phyloP scores from a whole-genome alignment of 768 basidiomycete genomes.

The Porphyrellus cyaneotinctus region DNA sequence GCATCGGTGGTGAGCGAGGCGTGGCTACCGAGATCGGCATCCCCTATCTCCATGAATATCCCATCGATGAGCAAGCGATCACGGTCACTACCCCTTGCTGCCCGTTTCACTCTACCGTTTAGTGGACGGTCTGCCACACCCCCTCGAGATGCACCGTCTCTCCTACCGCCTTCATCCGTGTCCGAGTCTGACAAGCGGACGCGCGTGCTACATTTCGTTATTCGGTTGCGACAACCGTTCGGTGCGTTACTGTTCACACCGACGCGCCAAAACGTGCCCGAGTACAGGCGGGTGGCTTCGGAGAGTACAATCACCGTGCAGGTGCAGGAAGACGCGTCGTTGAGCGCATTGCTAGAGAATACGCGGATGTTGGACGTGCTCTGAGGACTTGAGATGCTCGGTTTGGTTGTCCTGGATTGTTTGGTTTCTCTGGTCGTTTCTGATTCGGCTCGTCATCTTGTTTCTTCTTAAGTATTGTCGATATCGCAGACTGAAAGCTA shows the following conservation, averaged over 20 bases:
- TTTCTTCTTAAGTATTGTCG: too few species aligned
- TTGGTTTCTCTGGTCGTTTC: background rate
- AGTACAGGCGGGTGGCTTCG: slow-evolving; percentile 11
- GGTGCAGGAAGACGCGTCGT: background rate
- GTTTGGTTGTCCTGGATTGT: background rate
- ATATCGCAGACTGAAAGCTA: too few species aligned
- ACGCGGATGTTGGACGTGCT: slow-evolving; percentile 6
- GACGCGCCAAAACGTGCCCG: background rate
- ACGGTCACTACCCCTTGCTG: background rate
- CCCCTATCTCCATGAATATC: background rate
- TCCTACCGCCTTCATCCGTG: background rate
- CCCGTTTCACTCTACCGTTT: background rate
- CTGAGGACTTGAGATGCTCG: background rate
- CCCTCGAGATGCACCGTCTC: background rate
- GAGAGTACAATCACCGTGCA: slow-evolving; percentile 9
- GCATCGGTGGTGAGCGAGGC: background rate
- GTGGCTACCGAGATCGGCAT: too few species aligned
- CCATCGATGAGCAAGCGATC: background rate
- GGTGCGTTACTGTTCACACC: slow-evolving; percentile 9
- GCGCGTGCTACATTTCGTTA: background rate
- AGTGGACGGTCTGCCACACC: background rate
- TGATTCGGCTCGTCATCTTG: too few species aligned
- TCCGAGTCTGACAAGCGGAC: background rate
- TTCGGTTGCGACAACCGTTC: slow-evolving; percentile 1
- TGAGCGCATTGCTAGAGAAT: background rate